Conservation (phyloP, 73 alveolate genomes). For the Paramecium bursaria region DNA sequence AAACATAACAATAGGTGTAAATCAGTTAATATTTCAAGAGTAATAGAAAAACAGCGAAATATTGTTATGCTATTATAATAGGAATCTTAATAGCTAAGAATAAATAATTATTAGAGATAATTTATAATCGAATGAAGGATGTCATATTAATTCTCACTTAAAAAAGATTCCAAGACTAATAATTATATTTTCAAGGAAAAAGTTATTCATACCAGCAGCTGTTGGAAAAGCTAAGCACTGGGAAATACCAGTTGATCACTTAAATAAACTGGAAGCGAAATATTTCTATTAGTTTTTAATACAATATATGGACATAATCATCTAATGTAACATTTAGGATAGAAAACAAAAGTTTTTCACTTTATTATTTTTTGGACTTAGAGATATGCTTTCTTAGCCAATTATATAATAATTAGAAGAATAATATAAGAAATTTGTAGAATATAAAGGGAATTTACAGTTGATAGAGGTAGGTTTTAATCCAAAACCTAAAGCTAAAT, state of each 20-base stretch:
- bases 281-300: conserved; percentile 32
- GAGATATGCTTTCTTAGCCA: too few species aligned
- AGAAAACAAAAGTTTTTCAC: conserved; percentile 14
- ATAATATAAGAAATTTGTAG: too few species aligned
- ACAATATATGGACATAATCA: conserved; percentile 27
- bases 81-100: background rate
- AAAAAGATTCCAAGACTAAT: background rate
- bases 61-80: background rate
- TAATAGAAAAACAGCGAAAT: background rate
- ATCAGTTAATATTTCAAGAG: conserved; percentile 38
- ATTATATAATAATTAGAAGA: too few species aligned
- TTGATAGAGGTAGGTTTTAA: too few species aligned
- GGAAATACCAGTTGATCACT: conserved; percentile 31
- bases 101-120: conserved; percentile 3
- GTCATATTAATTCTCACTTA: background rate
- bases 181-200: conserved; percentile 15
- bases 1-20: conserved; percentile 13
- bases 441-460: too few species aligned
- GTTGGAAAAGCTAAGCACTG: conserved; percentile 14
- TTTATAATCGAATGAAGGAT: conserved; percentile 6
- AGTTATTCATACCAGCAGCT: conserved; percentile 1
- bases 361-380: too few species aligned
- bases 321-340: conserved; percentile 9
- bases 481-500: too few species aligned
- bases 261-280: background rate